A percentile compares a stretch with the other conserved stretches of the same genome.
Conservation (phyloP, 2,329 filamentous ascomycete species). For the Talaromyces marneffei region DNA sequence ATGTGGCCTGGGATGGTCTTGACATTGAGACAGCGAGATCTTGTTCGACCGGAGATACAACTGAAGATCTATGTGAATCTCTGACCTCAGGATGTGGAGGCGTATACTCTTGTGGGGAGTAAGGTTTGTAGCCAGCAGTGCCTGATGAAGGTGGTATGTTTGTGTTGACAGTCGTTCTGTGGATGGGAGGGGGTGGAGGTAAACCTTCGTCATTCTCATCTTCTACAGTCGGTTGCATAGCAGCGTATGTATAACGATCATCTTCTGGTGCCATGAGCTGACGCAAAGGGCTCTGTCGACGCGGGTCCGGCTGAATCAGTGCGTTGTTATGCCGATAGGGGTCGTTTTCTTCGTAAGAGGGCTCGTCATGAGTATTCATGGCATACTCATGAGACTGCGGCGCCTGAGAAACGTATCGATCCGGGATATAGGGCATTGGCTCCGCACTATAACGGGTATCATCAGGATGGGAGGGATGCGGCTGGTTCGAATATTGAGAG, state of each 20-base stretch:
- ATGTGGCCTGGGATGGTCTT: conserved; percentile 22
- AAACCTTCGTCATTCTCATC: conserved; percentile 37
- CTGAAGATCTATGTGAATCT: neutral
- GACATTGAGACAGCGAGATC: conserved; percentile 16
- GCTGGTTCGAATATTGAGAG: conserved; percentile 1
- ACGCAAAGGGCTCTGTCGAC: conserved; percentile 26
- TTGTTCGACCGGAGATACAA: conserved; percentile 20
- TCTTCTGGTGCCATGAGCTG: conserved; percentile 21
- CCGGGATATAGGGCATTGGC: conserved; percentile 1
- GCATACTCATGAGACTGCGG: conserved; percentile 1
- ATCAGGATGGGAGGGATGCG: neutral
- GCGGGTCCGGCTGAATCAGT: conserved; percentile 28
- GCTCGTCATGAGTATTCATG: neutral
- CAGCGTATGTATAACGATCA: conserved; percentile 35
- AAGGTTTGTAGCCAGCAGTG: conserved; percentile 24
- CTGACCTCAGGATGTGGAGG: conserved; percentile 11
- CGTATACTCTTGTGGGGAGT: conserved; percentile 24
- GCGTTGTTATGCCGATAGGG: conserved; percentile 47
- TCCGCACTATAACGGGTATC: conserved; percentile 8
- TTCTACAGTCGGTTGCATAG: conserved; percentile 46
- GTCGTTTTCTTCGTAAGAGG: conserved; percentile 3
- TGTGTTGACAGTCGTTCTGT: conserved; percentile 29
- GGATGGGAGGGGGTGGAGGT: conserved; percentile 33
- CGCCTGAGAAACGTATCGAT: neutral
- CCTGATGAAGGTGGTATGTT: conserved; percentile 22